Percentiles rank a stretch among this genome's conserved stretches.
These are phyloP conservation scores for Afroboletus lepidellus DNA, from an alignment of 1,284 basidiomycete genomes.

Conservation along the genomic window DNA sequence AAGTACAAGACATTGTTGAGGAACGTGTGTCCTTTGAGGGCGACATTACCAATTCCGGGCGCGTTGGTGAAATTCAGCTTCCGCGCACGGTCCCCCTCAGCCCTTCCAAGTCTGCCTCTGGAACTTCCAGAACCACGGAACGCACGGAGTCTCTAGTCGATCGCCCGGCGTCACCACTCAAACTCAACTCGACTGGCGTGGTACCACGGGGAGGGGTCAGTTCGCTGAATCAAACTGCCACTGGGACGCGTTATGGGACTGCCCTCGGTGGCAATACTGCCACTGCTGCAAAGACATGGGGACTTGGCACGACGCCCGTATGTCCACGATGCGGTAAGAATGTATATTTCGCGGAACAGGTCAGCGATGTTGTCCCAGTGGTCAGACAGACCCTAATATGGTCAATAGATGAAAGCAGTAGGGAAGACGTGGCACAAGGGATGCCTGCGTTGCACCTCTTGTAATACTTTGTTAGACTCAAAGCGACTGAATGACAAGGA, in stretches of 20 bases:
- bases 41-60: slow-evolving; percentile 37
- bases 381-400: slow-evolving; percentile 7
- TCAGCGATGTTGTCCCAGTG: slow-evolving; percentile 16
- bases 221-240: slow-evolving; percentile 41
- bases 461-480: slow-evolving; percentile 64
- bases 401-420: slow-evolving; percentile 62
- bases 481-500: slow-evolving; percentile 70
- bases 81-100: slow-evolving; percentile 41
- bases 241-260: slow-evolving; percentile 52
- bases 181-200: slow-evolving; percentile 27
- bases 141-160: slow-evolving; percentile 6
- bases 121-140: slow-evolving; percentile 10
- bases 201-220: slow-evolving; percentile 9
- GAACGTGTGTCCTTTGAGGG: slow-evolving; percentile 25
- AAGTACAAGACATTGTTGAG: slow-evolving; percentile 24
- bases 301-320: slow-evolving; percentile 42
- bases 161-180: slow-evolving; percentile 27
- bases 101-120: slow-evolving; percentile 24
- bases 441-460: slow-evolving; percentile 72
- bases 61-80: slow-evolving; percentile 34
- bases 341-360: slow-evolving; percentile 68
- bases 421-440: slow-evolving; percentile 74
- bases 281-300: slow-evolving; percentile 40
- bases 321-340: slow-evolving; percentile 59
- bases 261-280: slow-evolving; percentile 38